These are phyloP conservation scores for Ramalina intermedia DNA, from an alignment of 495 filamentous ascomycete species.

Conservation along the genomic window DNA sequence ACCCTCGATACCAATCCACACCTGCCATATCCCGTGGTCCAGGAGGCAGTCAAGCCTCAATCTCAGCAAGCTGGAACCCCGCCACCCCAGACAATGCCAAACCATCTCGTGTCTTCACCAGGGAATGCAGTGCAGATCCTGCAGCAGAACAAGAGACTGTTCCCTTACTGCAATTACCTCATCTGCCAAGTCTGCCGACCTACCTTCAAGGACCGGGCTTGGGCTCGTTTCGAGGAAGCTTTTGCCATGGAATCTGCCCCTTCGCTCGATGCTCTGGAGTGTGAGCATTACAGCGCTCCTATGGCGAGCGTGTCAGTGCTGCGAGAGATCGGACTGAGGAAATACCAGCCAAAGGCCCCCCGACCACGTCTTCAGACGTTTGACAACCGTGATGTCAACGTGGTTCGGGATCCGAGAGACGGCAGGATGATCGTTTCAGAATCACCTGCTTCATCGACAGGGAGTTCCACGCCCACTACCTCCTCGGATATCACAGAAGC, in stretches of 20 bases:
- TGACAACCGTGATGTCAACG: too few species aligned
- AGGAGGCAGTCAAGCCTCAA: constrained; percentile 10
- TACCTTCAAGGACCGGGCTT: constrained; percentile 28
- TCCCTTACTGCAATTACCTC: constrained; percentile 33
- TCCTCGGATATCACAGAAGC: too few species aligned
- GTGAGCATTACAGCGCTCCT: constrained; percentile 13
- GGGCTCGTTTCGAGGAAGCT: constrained; percentile 34
- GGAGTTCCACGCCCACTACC: too few species aligned
- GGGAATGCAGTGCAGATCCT: background rate
- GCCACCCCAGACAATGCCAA: too few species aligned
- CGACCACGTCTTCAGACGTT: background rate
- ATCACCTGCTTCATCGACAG: too few species aligned
- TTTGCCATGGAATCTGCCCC: constrained; percentile 14
- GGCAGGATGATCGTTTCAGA: too few species aligned
- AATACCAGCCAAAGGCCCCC: background rate
- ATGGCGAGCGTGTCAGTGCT: constrained; percentile 1
- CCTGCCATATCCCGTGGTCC: constrained; percentile 12
- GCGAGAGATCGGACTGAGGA: background rate
- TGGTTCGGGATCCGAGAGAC: too few species aligned
- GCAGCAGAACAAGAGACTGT: constrained; percentile 9
- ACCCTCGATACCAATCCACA: constrained; percentile 6
- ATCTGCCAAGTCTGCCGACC: constrained; percentile 38
- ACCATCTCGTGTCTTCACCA: too few species aligned
- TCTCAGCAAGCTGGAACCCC: background rate
- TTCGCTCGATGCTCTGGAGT: constrained; percentile 5